Percentiles rank a stretch among this genome's conserved stretches.
Evolutionary conservation across 176 grass and related monocot genomes (phyloP).

Genomic region (Dactylis glomerata): DNA sequence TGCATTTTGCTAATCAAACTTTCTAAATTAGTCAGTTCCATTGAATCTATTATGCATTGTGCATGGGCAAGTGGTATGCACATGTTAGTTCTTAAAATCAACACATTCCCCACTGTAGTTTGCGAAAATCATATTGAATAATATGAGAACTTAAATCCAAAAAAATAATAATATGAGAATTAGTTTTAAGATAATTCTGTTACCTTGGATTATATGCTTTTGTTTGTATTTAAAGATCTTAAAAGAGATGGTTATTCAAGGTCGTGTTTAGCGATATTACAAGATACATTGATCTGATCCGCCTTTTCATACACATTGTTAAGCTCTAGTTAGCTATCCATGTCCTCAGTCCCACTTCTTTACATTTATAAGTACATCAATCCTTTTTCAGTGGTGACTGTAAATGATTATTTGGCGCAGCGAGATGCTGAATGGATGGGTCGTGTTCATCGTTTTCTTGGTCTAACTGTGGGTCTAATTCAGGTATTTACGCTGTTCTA

Average conservation of each 20-base stretch:
- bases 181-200: background rate
- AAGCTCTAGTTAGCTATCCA: background rate
- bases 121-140: background rate
- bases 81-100: background rate
- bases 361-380: slow-evolving; percentile 2
- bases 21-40: background rate
- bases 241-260: slow-evolving; percentile 5
- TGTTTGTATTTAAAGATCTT: background rate
- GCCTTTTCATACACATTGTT: background rate
- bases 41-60: background rate
- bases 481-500: slow-evolving; percentile 46
- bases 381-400: slow-evolving; percentile 84
- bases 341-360: background rate
- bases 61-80: background rate
- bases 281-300: background rate
- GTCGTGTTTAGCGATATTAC: background rate
- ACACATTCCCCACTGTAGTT: background rate
- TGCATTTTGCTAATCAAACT: background rate
- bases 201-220: background rate
- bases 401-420: slow-evolving; percentile 98
- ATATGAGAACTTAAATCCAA: no score
- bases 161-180: no score
- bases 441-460: slow-evolving; percentile 86
- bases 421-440: slow-evolving; percentile 99
- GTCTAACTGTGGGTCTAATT: slow-evolving; percentile 87